phyloP scores from a whole-genome alignment of 2,329 filamentous ascomycete genomes.

The Canariomyces notabilis region DNA sequence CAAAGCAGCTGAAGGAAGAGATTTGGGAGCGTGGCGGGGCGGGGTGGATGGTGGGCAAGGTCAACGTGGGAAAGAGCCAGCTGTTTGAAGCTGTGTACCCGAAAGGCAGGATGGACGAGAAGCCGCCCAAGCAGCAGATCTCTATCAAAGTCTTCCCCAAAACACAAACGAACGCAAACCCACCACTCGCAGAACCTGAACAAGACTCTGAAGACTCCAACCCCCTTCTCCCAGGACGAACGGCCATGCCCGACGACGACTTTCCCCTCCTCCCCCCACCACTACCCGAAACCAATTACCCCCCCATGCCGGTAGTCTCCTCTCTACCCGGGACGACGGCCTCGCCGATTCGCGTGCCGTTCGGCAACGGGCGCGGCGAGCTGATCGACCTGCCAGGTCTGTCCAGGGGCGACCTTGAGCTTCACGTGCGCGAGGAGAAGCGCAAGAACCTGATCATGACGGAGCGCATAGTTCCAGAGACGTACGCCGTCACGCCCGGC shows the following conservation, averaged over 20 bases:
- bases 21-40: slow-evolving; percentile 80
- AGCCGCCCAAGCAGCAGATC: slow-evolving; percentile 35
- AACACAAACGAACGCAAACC: not conserved
- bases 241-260: slow-evolving; percentile 29
- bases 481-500: slow-evolving; percentile 65
- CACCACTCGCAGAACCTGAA: not conserved
- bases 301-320: slow-evolving; percentile 80
- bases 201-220: slow-evolving; percentile 1
- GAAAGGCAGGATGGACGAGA: slow-evolving; percentile 54
- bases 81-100: slow-evolving; percentile 86
- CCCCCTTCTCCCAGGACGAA: slow-evolving; percentile 9
- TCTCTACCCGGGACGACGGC: slow-evolving; percentile 88
- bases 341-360: slow-evolving; percentile 88
- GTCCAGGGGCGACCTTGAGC: slow-evolving; percentile 65
- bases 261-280: slow-evolving; percentile 68
- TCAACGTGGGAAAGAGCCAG: slow-evolving; percentile 94
- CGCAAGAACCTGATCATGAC: slow-evolving; percentile 72
- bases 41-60: slow-evolving; percentile 96
- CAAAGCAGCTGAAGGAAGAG: slow-evolving; percentile 75
- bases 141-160: slow-evolving; percentile 29
- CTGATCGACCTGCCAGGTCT: slow-evolving; percentile 90
- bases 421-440: slow-evolving; percentile 62
- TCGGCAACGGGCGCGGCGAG: slow-evolving; percentile 80
- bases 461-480: slow-evolving; percentile 65
- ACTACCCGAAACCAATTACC: slow-evolving; percentile 68